Conservation (phyloP, 2,329 filamentous ascomycete genomes). For the Trichophyton schoenleinii region DNA sequence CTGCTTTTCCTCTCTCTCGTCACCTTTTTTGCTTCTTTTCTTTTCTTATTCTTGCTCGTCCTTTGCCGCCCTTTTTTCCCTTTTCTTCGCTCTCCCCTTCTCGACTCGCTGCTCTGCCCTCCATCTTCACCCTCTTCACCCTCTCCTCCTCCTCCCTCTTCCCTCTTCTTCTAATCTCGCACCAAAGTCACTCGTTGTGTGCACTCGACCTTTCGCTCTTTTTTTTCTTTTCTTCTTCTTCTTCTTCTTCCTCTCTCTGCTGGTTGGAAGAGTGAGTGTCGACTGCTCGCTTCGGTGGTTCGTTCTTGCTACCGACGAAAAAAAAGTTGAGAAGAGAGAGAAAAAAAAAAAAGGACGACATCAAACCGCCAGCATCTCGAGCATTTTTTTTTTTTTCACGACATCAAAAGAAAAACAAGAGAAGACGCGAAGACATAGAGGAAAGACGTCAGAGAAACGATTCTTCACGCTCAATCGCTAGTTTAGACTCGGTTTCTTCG, state of each 20-base stretch:
- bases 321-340: neutral
- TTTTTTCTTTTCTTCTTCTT: neutral
- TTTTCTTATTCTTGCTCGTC: neutral
- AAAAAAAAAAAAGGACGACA: neutral
- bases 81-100: neutral
- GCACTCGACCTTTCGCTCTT: neutral
- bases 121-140: no score
- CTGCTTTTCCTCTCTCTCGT: slow-evolving; percentile 1
- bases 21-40: neutral
- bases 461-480: neutral
- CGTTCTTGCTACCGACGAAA: neutral
- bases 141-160: neutral
- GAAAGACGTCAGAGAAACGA: neutral
- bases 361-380: no score
- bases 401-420: neutral
- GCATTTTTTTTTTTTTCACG: neutral
- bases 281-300: neutral
- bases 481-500: neutral
- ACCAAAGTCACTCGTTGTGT: neutral
- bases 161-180: neutral
- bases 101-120: neutral
- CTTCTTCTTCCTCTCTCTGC: neutral
- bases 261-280: neutral
- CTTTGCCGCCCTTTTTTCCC: neutral
- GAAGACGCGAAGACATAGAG: neutral